Conservation (phyloP, 108 stramenopile genomes). For the Schizochytrium sp. region DNA sequence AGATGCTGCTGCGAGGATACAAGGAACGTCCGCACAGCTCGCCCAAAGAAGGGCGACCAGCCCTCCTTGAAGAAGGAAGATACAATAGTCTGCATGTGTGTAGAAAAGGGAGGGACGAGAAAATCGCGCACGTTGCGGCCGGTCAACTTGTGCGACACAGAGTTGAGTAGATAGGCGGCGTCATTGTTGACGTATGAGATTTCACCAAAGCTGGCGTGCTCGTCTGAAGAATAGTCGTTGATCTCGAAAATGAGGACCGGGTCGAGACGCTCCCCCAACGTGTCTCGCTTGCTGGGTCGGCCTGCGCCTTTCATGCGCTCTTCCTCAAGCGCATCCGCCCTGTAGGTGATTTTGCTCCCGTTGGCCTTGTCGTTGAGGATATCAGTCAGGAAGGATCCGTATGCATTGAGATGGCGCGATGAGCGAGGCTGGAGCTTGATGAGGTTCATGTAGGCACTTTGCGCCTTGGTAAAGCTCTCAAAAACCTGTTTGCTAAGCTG, state of each 20-base stretch:
- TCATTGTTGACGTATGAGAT: not conserved
- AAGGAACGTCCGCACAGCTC: not conserved
- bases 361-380: not conserved
- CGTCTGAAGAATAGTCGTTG: not conserved
- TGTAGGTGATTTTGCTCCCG: not conserved
- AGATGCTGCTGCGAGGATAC: not conserved
- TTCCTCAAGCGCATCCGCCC: not conserved
- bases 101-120: not conserved
- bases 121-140: not conserved
- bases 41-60: not conserved
- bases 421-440: conserved; percentile 3
- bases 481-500: not conserved
- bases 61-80: not conserved
- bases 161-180: not conserved
- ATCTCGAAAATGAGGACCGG: not conserved
- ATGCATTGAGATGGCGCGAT: not conserved
- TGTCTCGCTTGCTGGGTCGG: not conserved
- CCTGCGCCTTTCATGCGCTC: not conserved
- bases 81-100: not conserved
- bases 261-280: not conserved
- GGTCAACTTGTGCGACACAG: not conserved
- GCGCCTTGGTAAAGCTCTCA: not conserved
- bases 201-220: not conserved
- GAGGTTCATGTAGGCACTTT: not conserved
- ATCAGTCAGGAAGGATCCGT: not conserved